Conservation (phyloP, 345 rosid genomes). For the Gossypium herbaceum region DNA sequence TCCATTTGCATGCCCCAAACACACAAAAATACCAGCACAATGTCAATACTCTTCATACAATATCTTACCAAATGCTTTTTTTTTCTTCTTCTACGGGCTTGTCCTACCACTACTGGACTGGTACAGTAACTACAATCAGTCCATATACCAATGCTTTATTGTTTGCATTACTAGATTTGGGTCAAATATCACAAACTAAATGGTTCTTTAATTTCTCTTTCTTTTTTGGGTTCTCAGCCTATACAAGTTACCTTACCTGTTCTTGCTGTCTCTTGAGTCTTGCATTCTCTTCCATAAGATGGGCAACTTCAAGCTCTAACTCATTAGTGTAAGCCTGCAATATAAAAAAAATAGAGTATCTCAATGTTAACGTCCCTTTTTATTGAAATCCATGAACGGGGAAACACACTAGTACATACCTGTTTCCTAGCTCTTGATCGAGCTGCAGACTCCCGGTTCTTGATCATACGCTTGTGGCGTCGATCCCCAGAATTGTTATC, state of each 20-base stretch:
- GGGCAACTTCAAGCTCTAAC: slow-evolving; percentile 49
- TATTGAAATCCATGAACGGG: neutral
- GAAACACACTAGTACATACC: slow-evolving; percentile 22
- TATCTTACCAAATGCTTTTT: too few species aligned
- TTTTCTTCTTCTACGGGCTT: neutral
- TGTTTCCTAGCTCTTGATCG: slow-evolving; percentile 80
- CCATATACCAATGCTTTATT: neutral
- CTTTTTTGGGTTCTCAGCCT: neutral
- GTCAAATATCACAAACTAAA: neutral
- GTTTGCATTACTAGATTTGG: too few species aligned
- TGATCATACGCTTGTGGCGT: slow-evolving; percentile 65
- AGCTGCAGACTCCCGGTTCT: slow-evolving; percentile 85
- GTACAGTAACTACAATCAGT: neutral
- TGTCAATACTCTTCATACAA: neutral
- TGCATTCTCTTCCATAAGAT: slow-evolving; percentile 59
- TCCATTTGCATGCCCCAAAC: slow-evolving; percentile 33
- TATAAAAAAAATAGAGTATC: neutral
- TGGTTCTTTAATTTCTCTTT: neutral
- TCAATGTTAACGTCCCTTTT: neutral
- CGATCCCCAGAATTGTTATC: slow-evolving; percentile 40
- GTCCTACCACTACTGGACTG: neutral
- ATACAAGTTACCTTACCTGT: slow-evolving; percentile 48
- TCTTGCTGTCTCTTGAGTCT: slow-evolving; percentile 56
- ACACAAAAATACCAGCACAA: slow-evolving; percentile 12
- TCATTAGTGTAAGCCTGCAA: slow-evolving; percentile 71